Evolutionary conservation across 1,139 yeast species (phyloP), one percentile per base, ranked within the genome.

Genomic region (Nematodospora anomalae): DNA sequence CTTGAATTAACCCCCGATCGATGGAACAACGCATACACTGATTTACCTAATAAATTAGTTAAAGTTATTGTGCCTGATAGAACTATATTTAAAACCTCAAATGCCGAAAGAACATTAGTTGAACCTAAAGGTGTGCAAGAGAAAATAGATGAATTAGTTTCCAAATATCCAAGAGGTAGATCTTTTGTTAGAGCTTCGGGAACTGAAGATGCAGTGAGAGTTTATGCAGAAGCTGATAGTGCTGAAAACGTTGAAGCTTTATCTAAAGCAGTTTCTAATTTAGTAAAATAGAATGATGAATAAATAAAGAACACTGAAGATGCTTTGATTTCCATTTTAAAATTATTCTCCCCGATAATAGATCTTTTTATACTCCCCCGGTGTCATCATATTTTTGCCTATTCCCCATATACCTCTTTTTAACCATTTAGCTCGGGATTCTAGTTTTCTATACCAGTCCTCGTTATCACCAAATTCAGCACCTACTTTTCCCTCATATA

Each of bases 121-220:
- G 76, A 78, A 38, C 99, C 99, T 3, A 64, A 50, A 2, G 96
- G 94, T 1, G 60, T 94, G 44, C 98, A 92, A 62, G 68, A 51
- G 1, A 62, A 77, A 49, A 88, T 92, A 38, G 95, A 92, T 57
- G 70, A 53, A 2, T 57, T 76, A 35, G 92, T 90, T 10, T 55
- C 65, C 14, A 64, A 76, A 51, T 83, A 71, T 51, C 57, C 68
- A 1, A 59, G 67, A 21, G 97, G 94, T 2, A 75, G 98, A 55
- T 82, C 95, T 3, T 92, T 92, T 62, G 97, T 92, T 3, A 79
- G 99, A 50, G 97, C 99, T 7, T 85, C 96, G 44, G 99, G 98
- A 12, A 92, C 99, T 2, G 99, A 92, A 59, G 95, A 94, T 60
- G 97, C 96, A 0, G 97, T 92, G 2, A 77, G 98, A 52, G 87